Conservation (phyloP, 768 basidiomycete genomes). For the Amanita exitialis region DNA sequence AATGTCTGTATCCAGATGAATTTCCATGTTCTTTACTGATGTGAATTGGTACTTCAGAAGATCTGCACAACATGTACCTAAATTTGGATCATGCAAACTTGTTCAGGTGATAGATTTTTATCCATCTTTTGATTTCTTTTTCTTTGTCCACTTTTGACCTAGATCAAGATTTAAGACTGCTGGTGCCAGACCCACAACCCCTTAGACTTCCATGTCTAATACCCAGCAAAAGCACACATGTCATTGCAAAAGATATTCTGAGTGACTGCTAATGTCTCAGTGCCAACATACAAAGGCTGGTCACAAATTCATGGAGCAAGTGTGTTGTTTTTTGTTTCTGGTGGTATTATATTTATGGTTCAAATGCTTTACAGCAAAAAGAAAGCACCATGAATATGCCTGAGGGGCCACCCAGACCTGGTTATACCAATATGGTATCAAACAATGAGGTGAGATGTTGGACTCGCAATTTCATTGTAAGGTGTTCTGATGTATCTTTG, state of each 20-base stretch:
- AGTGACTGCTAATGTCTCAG: background rate
- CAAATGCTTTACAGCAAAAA: background rate
- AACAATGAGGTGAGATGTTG: background rate
- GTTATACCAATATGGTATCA: background rate
- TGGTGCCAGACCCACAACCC: background rate
- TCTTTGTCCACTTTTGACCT: background rate
- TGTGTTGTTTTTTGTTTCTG: background rate
- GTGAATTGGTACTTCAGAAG: too few species aligned
- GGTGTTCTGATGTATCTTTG: background rate
- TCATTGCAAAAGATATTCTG: background rate
- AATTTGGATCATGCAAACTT: too few species aligned
- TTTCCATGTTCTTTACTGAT: constrained; percentile 1
- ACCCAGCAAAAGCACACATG: background rate
- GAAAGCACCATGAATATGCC: background rate
- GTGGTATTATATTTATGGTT: background rate
- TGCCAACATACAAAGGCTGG: background rate
- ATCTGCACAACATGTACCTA: too few species aligned
- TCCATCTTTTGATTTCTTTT: background rate
- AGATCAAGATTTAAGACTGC: background rate
- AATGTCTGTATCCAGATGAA: constrained; percentile 16
- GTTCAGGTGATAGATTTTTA: too few species aligned
- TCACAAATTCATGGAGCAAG: background rate
- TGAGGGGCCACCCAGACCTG: background rate
- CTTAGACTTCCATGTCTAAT: background rate
- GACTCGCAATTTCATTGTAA: background rate